Base-by-base conservation (phyloP, 176 grass and related monocot genomes). In the Tillandsia leiboldiana region DNA sequence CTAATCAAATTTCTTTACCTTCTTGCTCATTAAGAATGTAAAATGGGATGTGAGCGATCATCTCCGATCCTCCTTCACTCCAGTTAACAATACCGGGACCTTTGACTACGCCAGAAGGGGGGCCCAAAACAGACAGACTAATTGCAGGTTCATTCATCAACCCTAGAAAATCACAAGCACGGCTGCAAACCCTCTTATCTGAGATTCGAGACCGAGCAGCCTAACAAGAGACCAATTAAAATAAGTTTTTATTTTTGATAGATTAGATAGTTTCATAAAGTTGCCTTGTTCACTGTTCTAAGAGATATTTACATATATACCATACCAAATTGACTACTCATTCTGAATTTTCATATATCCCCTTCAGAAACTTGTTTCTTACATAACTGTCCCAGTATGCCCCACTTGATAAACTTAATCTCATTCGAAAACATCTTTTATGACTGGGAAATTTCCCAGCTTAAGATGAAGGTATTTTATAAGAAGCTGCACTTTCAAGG, bases 11-110 rank as follows among this genome's bases (percentile, higher is more conserved):
- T 48, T 61, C 12, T 33, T 87, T 80, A 99, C 84, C 90, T 63
- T 90, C 85, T 82, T 94, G 84, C 59, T 88, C 67, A 0, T 78
- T 80, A 66, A 88, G 66, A 78, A 99, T 80, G 75, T 94, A 94
- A 80, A 99, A 99, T n/a, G 87, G 90, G 73, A 94, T 65, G 71
- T 90, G 90, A 83, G 90, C 74, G 71, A 88, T 81, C 90, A 99
- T 99, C 81, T 88, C 84, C 27, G 84, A 70, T 85, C 81, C 87
- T 74, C 87, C 94, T 79, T 82, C 73, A 15, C 75, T 87, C 95
- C 95, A 99, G 79, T 99, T 83, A 9, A 99, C 87, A 75, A 94
- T 77, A 56, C 95, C 90, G 63, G 87, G 90, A 65, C 84, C 90
- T 77, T 87, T 86, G 74, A 23, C 79, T 81, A 78, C 63, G 28